These are phyloP conservation scores for Fusarium virguliforme DNA, from an alignment of 2,329 filamentous ascomycete species.

Conservation along the genomic window DNA sequence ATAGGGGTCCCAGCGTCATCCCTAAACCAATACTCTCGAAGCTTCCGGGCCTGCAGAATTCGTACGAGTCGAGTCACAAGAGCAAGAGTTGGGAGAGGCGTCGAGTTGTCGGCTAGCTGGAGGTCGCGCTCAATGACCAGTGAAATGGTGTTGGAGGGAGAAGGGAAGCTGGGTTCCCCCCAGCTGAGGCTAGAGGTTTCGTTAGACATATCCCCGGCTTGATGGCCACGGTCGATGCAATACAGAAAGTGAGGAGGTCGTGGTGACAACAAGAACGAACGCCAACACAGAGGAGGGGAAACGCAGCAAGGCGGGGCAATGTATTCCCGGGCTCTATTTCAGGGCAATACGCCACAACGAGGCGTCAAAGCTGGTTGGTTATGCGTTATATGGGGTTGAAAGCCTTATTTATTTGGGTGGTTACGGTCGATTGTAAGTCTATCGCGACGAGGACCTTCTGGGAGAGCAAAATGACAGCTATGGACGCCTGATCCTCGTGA, in stretches of 20 bases:
- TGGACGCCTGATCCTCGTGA: too few species aligned
- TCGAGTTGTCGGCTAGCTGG: background rate
- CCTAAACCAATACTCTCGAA: background rate
- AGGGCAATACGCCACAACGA: background rate
- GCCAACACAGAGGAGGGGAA: background rate
- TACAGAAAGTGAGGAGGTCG: background rate
- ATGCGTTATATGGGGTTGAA: too few species aligned
- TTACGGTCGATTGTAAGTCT: background rate
- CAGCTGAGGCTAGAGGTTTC: background rate
- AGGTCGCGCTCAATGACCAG: background rate
- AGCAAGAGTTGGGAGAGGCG: background rate
- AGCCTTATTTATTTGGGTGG: too few species aligned
- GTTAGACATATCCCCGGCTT: background rate
- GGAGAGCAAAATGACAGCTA: too few species aligned
- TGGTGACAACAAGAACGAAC: background rate
- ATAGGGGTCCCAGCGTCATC: background rate
- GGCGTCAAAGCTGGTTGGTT: too few species aligned
- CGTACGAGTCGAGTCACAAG: background rate
- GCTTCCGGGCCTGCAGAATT: background rate
- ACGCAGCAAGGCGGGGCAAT: background rate
- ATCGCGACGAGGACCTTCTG: background rate
- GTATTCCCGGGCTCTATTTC: background rate
- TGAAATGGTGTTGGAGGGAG: background rate
- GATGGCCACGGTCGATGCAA: background rate
- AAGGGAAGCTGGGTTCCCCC: background rate